A percentile compares a stretch with the other conserved stretches of the same genome.
These are phyloP conservation scores for Coemansia sp. DNA, from an alignment of 192 early-diverging fungal species.

Conservation along the genomic window DNA sequence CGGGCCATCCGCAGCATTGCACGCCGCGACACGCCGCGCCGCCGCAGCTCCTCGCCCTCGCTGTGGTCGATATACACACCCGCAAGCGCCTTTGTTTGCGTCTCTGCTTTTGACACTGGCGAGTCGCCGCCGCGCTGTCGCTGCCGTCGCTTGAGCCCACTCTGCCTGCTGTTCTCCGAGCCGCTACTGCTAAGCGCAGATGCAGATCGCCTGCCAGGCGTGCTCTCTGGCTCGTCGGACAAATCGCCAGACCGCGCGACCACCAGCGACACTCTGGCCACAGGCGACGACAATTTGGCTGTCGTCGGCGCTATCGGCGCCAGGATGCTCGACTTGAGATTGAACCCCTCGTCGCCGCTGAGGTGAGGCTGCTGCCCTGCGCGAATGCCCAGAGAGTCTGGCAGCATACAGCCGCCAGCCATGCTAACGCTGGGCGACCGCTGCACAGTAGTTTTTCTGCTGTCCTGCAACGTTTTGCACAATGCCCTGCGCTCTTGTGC, in stretches of 20 bases:
- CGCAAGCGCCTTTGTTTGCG: background rate
- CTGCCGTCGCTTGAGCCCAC: background rate
- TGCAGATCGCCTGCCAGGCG: no score
- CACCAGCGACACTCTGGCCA: no score
- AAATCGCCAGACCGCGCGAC: no score
- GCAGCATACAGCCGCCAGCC: no score
- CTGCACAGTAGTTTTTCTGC: no score
- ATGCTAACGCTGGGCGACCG: no score
- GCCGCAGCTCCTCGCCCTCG: constrained; percentile 1
- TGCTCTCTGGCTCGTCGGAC: no score
- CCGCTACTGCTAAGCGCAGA: background rate
- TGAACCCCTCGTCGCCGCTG: constrained; percentile 2
- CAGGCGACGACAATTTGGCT: no score
- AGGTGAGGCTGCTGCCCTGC: constrained; percentile 19
- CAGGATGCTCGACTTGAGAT: constrained; percentile 21
- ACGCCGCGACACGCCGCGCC: background rate
- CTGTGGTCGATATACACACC: constrained; percentile 21
- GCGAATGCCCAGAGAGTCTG: no score
- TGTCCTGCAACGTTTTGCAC: background rate
- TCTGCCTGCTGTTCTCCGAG: background rate
- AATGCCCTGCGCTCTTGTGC: constrained; percentile 12
- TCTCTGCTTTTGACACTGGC: no score
- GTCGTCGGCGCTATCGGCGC: background rate
- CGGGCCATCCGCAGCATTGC: background rate
- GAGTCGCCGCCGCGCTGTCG: no score